A percentile compares a stretch with the other conserved stretches of the same genome.
Evolutionary conservation across 345 rosid genomes (phyloP).

Genomic region (Adansonia digitata): DNA sequence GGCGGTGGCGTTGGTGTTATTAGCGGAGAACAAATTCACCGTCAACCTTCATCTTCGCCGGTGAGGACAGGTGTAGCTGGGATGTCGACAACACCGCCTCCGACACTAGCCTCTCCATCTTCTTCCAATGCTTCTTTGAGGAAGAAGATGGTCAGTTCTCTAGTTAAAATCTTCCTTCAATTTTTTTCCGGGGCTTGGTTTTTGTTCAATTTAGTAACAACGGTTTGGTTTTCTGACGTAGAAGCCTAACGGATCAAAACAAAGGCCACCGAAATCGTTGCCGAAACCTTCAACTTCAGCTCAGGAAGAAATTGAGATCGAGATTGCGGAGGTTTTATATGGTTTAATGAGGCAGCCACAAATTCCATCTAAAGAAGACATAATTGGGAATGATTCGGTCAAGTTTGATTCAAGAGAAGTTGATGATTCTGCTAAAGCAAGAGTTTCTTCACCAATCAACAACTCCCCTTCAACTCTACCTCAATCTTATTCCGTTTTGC

Average conservation of each 20-base stretch:
- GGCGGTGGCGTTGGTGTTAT: slow-evolving; percentile 23
- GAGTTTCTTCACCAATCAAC: slow-evolving; percentile 84
- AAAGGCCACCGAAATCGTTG: slow-evolving; percentile 74
- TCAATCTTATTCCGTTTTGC: slow-evolving; percentile 50
- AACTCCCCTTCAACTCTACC: slow-evolving; percentile 42
- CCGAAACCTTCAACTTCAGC: slow-evolving; percentile 56
- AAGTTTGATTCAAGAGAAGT: slow-evolving; percentile 38
- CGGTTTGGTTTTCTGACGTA: slow-evolving; percentile 18
- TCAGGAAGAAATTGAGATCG: slow-evolving; percentile 98
- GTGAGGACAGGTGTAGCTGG: slow-evolving; percentile 52
- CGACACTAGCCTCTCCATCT: slow-evolving; percentile 68
- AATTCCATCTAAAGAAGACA: slow-evolving; percentile 58
- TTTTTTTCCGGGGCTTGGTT: neutral
- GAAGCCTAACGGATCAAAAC: slow-evolving; percentile 78
- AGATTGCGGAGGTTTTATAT: slow-evolving; percentile 92
- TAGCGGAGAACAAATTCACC: slow-evolving; percentile 59
- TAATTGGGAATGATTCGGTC: slow-evolving; percentile 32
- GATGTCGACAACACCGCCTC: slow-evolving; percentile 57
- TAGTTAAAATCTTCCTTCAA: neutral
- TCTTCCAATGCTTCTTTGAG: slow-evolving; percentile 73
- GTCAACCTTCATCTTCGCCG: slow-evolving; percentile 83
- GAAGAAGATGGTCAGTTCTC: slow-evolving; percentile 69
- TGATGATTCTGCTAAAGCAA: slow-evolving; percentile 55
- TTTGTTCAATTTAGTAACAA: slow-evolving; percentile 12
- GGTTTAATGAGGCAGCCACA: slow-evolving; percentile 90